phyloP scores from a whole-genome alignment of 1,284 basidiomycete genomes.

The Coniferiporia sulphurascens region DNA sequence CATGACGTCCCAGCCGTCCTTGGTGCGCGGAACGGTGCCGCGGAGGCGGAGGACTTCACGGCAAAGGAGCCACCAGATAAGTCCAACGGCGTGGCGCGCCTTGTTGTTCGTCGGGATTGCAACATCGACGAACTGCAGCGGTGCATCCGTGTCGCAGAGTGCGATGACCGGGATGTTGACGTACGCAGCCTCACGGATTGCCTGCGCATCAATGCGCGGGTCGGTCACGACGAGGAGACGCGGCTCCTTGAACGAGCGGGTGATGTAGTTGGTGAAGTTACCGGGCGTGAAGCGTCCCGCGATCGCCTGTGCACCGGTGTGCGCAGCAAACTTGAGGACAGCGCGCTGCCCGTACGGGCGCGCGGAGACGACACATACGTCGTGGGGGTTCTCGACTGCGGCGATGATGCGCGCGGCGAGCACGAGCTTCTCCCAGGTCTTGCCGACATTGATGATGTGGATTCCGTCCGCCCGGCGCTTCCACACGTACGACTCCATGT shows the following conservation, averaged over 20 bases:
- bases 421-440: conserved; percentile 99
- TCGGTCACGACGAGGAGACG: conserved; percentile 98
- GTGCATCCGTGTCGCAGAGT: conserved; percentile 97
- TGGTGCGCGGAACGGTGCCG: conserved; percentile 85
- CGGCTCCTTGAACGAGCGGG: conserved; percentile 99
- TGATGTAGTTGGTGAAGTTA: conserved; percentile 99
- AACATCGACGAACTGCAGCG: conserved; percentile 95
- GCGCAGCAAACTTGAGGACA: conserved; percentile 96
- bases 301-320: conserved; percentile 97
- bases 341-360: conserved; percentile 99
- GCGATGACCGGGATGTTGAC: conserved; percentile 99
- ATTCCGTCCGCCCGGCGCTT: conserved; percentile 95
- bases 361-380: conserved; percentile 96
- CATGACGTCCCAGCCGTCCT: conserved; percentile 96
- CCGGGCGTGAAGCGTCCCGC: conserved; percentile 99
- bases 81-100: conserved; percentile 93
- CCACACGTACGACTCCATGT: conserved; percentile 98
- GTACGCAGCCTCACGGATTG: conserved; percentile 98
- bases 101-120: conserved; percentile 99
- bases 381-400: conserved; percentile 95
- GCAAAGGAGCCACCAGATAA: conserved; percentile 98
- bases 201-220: conserved; percentile 99
- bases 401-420: conserved; percentile 93
- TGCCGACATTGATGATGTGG: conserved; percentile 96
- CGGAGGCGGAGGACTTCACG: conserved; percentile 96